phyloP scores from a whole-genome alignment of 345 rosid species.

The Chamaenerion angustifolium region DNA sequence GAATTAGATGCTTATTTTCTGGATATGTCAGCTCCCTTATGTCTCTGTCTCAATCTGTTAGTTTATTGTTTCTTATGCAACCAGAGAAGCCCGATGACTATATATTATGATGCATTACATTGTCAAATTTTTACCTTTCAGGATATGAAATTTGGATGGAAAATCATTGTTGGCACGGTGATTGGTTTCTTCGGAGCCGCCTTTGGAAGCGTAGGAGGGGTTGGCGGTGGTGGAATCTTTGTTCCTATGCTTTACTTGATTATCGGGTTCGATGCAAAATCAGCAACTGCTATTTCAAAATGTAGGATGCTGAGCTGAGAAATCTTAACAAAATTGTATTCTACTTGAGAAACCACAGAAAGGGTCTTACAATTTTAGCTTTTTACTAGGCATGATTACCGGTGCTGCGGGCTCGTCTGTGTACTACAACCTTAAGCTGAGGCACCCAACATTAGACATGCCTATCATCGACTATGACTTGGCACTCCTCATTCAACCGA shows the following conservation, averaged over 20 bases:
- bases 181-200: conserved; percentile 85
- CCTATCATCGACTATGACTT: conserved; percentile 79
- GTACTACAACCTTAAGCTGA: conserved; percentile 59
- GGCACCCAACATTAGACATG: conserved; percentile 69
- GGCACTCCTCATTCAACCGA: conserved; percentile 69
- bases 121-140: conserved; percentile 9
- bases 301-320: conserved; percentile 23
- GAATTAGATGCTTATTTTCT: no score
- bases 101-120: not conserved
- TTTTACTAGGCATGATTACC: conserved; percentile 77
- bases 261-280: conserved; percentile 75
- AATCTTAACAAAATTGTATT: not conserved
- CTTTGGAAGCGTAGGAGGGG: conserved; percentile 68
- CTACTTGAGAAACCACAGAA: not conserved
- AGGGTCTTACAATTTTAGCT: not conserved
- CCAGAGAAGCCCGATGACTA: no score
- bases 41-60: no score
- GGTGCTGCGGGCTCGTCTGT: conserved; percentile 71
- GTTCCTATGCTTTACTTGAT: conserved; percentile 70
- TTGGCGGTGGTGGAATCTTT: conserved; percentile 45
- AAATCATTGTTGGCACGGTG: conserved; percentile 42
- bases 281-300: conserved; percentile 74
- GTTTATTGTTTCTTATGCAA: no score
- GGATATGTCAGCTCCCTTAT: no score
- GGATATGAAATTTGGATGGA: conserved; percentile 70